These are phyloP conservation scores for Picea sitchensis DNA, from an alignment of 75 land plant species.

Conservation along the genomic window DNA sequence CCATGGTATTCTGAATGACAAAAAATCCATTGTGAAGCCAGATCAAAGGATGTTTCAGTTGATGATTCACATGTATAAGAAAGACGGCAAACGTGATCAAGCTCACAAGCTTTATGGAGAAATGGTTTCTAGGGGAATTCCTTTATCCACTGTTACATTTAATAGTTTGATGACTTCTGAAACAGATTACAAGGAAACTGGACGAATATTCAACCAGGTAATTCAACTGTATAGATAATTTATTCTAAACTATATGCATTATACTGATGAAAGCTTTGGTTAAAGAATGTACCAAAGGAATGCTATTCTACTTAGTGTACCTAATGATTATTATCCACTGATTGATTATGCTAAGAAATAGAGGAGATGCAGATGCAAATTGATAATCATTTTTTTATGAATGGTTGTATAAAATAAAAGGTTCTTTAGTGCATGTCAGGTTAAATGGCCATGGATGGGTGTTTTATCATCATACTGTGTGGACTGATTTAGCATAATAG, in stretches of 20 bases:
- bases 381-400: neutral
- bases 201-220: conserved; percentile 85
- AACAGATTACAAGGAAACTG: conserved; percentile 74
- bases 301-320: neutral
- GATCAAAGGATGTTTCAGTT: conserved; percentile 90
- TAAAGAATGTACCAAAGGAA: neutral
- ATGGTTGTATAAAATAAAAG: neutral
- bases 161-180: conserved; percentile 91
- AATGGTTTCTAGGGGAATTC: conserved; percentile 74
- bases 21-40: conserved; percentile 61
- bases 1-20: conserved; percentile 44
- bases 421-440: neutral
- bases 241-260: neutral
- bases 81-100: conserved; percentile 64
- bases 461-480: neutral
- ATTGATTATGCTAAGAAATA: neutral
- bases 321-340: neutral
- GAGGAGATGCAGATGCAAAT: neutral
- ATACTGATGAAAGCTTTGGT: neutral
- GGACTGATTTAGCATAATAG: too few species aligned
- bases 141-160: conserved; percentile 67
- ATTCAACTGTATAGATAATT: neutral
- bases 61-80: conserved; percentile 94
- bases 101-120: conserved; percentile 60
- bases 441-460: neutral